Evolutionary conservation across 108 stramenopile genomes (phyloP), one percentile per base, ranked within the genome.

Genomic region (Bacterosira constricta): DNA sequence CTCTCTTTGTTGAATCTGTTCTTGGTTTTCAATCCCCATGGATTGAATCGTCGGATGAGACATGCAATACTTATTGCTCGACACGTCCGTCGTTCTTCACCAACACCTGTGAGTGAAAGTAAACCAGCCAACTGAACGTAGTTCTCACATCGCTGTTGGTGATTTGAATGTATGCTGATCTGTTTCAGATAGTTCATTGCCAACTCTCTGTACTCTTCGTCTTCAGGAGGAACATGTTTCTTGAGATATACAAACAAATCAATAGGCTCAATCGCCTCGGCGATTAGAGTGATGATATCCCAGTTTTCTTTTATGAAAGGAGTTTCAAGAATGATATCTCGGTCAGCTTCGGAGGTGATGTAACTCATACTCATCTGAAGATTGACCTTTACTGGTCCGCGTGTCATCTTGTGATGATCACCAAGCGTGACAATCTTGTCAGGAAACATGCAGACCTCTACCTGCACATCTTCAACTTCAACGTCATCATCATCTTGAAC

Each of bases 101-200:
- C 56, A 7, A 57, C 56, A 3, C 15, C 35, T 3, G 56, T 57
- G 20, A 18, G 12, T 18, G 56, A 57, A n/a, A 57, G 15, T 1
- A 57, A 32, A 17, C 34, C 56, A 30, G 32, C 17, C 2, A 57
- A 12, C 56, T 57, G 56, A 30, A 57, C 56, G 7, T 34, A 34
- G 34, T 57, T 57, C 17, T 57, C 56, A n/a, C 56, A 57, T 17
- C 56, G 56, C 20, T 57, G 56, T 17, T 57, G 56, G 36, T 57
- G 56, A n/a, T 20, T 20, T 15, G 56, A 30, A 36, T 57, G 56
- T 12, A 57, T 57, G 13, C 30, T 13, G n/a, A 57, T 57, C 49
- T 50, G 25, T n/a, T 50, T 50, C 13, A 15, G 15, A 45, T 17
- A 45, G 44, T 45, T 18, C 15, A 17, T 3, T 45, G 44, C 17